A percentile compares a stretch with the other conserved stretches of the same genome.
These are phyloP conservation scores for Puccinia triticina DNA, from an alignment of 1,284 basidiomycete genomes.

Conservation along the genomic window DNA sequence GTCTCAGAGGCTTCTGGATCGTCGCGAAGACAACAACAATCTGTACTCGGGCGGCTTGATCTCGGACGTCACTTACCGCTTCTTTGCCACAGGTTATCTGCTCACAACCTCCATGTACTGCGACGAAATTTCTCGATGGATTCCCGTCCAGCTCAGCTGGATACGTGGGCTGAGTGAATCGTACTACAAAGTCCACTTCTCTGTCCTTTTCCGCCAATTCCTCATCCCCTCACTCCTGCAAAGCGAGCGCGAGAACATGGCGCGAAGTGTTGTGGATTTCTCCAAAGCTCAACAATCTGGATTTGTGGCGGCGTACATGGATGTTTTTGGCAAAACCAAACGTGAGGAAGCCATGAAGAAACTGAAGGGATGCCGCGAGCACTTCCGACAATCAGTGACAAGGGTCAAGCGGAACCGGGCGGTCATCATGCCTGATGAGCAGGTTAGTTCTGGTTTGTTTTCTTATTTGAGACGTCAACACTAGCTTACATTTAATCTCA, in stretches of 20 bases:
- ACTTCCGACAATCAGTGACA: too few relatives aligned
- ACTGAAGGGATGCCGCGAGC: too few relatives aligned
- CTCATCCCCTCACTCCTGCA: background rate
- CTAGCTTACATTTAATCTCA: too few relatives aligned
- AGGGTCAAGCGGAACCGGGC: too few relatives aligned
- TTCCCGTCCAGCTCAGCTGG: slow-evolving; percentile 25
- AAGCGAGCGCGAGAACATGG: background rate
- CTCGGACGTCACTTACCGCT: too few relatives aligned
- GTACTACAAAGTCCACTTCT: background rate
- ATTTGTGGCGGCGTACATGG: too few relatives aligned
- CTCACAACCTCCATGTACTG: slow-evolving; percentile 25
- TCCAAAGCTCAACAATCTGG: slow-evolving; percentile 3
- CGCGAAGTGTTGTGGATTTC: slow-evolving; percentile 1
- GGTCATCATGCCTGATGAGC: too few relatives aligned
- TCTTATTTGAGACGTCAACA: too few relatives aligned
- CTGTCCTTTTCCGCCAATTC: background rate
- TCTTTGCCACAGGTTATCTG: background rate
- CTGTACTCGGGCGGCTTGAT: slow-evolving; percentile 7
- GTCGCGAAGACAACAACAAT: background rate
- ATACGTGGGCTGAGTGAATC: background rate
- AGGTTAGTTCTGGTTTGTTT: background rate
- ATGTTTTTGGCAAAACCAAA: too few relatives aligned
- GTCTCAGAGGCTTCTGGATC: background rate
- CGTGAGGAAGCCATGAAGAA: too few relatives aligned
- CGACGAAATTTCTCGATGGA: background rate